Base-by-base conservation (phyloP, 2,329 filamentous ascomycete genomes). In the Neonectria neomacrospora region DNA sequence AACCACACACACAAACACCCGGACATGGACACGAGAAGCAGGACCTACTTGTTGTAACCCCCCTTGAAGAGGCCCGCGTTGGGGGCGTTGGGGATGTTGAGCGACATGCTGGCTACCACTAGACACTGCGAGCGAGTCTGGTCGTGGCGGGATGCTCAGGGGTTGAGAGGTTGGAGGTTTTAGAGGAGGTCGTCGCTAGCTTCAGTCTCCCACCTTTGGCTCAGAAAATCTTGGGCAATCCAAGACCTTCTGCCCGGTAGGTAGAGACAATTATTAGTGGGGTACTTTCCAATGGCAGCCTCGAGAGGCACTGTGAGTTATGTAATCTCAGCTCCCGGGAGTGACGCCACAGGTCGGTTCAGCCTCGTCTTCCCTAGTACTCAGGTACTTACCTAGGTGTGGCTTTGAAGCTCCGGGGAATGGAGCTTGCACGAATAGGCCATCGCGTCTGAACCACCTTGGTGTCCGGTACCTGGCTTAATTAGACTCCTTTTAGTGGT, bases 41-140 rank as follows among this genome's bases (percentile, higher is more conserved):
- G 54, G 39, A 81, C 87, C 78, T 88, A 97, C 94, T 92, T 97
- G 81, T 94, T 94, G 83, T 99, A 99, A 75, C 95, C 95, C 74
- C 90, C 86, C 86, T 98, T 98, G 87, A 99, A 98, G 42, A 98
- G 88, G 79, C 92, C 91, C 76, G 91, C 87, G 80, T 97, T 97
- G 67, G 96, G 96, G 74, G 96, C 95, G 80, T 90, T 93, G 69
- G 96, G 96, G 78, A 99, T 96, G 78, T 94, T 93, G 79, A 99
- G 89, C 82, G 96, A 99, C 96, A 99, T 98, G 74, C 71, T 76
- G 75, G 58, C 64, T 57, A 62, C 67, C 67, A 71, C 64, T 65
- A 58, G 60, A 54, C 59, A 64, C 47, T 59, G 60, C 20, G 54
- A 54, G 63, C 65, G 20, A 45, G 37, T 61, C 44, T 59, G 47